Evolutionary conservation across 2,329 filamentous ascomycete genomes (phyloP), one percentile per base, ranked within the genome.

Genomic region (Penicillium griseofulvum): DNA sequence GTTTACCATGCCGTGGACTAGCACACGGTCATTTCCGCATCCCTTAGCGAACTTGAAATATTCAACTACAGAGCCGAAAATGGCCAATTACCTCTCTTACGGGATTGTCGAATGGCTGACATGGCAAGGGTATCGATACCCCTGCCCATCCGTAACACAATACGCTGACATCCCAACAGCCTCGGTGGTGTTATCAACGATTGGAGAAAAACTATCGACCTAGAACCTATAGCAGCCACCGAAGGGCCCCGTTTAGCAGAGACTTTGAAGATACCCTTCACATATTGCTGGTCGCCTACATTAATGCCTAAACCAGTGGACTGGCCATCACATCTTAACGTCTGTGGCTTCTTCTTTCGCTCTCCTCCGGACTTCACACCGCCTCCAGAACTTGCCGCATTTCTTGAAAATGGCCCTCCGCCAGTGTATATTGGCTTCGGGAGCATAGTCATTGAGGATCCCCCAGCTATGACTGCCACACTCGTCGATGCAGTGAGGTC

Each of bases 381-480:
- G 2, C 65, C 71, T 0, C 38, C 64, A 0, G 76, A 77, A 10
- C 61, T 80, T 3, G 61, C 58, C 2, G 56, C 55, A 0, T 83
- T 83, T 44, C 72, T 83, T 2, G 60, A 56, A 4, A 64, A 68
- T 0, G 81, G 80, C 0, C 73, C 77, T 1, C 72, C 76, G 2
- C 80, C 81, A 0, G 65, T 83, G 0, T 83, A 83, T 45, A 79
- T 83, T 38, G 80, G 81, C 1, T 83, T 83, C 58, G 81, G 81
- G 5, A 79, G 75, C 16, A 83, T 83, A 38, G 80, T 83, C 0
- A 71, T 83, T 3, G 77, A 80, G 22, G 71, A 82, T 37, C 76
- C 80, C 0, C 60, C 73, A 7, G 63, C 49, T 2, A 64, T 82
- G 14, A 79, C 75, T 0, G 64, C 70, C 1, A 74, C 71, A 24